A percentile compares a stretch with the other conserved stretches of the same genome.
These are phyloP conservation scores for Dipodascopsis tothii DNA, from an alignment of 805 yeast genomes.

Conservation along the genomic window DNA sequence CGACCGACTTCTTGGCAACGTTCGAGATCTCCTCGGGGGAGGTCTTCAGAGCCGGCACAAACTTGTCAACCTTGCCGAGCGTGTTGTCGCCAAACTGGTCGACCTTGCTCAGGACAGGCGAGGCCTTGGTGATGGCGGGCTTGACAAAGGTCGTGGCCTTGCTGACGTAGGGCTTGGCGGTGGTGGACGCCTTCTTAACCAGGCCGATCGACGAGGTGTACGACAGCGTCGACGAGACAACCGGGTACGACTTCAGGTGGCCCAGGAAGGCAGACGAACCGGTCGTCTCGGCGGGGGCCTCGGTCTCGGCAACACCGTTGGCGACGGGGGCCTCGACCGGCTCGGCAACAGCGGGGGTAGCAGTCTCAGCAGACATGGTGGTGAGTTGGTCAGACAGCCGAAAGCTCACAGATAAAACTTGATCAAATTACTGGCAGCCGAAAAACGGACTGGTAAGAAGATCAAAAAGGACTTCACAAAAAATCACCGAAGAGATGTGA, in stretches of 20 bases:
- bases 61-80: constrained; percentile 50
- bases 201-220: constrained; percentile 17
- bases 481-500: too few relatives aligned
- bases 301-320: too few relatives aligned
- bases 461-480: too few relatives aligned
- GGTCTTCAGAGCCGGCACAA: constrained; percentile 54
- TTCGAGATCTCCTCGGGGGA: constrained; percentile 48
- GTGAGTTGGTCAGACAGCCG: too few relatives aligned
- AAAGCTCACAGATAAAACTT: too few relatives aligned
- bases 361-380: too few relatives aligned
- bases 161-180: constrained; percentile 19
- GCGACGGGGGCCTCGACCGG: too few relatives aligned
- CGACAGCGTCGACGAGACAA: constrained; percentile 16
- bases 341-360: too few relatives aligned
- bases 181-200: constrained; percentile 15
- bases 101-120: constrained; percentile 41
- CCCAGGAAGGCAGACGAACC: constrained; percentile 13
- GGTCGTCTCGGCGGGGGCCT: too few relatives aligned
- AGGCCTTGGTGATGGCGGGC: constrained; percentile 34
- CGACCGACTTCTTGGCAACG: constrained; percentile 36
- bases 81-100: constrained; percentile 51
- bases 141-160: constrained; percentile 26
- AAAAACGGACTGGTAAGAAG: too few relatives aligned
- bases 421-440: too few relatives aligned
- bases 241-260: constrained; percentile 19